Conservation (phyloP, 495 filamentous ascomycete species). For the Aspergillus sclerotioniger region DNA sequence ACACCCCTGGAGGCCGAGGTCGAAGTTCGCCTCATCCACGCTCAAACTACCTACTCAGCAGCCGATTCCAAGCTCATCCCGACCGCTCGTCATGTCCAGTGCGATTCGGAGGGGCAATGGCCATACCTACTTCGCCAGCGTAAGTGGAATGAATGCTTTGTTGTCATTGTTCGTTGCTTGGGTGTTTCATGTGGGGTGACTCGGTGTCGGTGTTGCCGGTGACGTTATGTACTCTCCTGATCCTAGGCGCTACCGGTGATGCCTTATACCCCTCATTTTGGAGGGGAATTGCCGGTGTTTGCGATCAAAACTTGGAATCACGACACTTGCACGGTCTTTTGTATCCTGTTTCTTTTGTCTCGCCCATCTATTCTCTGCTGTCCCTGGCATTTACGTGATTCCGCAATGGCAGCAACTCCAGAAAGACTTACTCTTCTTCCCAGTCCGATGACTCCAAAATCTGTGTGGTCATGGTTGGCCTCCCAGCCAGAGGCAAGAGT, state of each 20-base stretch:
- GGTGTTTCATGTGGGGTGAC: background rate
- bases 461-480: constrained; percentile 98
- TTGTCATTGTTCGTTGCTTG: constrained; percentile 10
- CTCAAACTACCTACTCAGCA: background rate
- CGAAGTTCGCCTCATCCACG: background rate
- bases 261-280: background rate
- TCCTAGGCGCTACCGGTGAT: background rate
- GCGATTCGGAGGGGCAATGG: constrained; percentile 22
- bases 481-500: constrained; percentile 93
- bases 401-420: no score
- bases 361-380: no score
- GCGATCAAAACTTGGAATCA: no score
- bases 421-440: constrained; percentile 17
- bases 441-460: constrained; percentile 94
- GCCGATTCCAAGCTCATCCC: background rate
- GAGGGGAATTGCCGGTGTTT: no score
- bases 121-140: constrained; percentile 32
- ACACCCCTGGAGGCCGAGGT: constrained; percentile 10
- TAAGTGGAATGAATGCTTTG: constrained; percentile 15
- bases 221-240: background rate
- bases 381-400: no score
- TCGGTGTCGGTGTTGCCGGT: background rate
- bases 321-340: no score
- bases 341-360: no score
- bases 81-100: constrained; percentile 16